These are phyloP conservation scores for Pisolithus thermaeus DNA, from an alignment of 1,284 basidiomycete genomes.

Conservation along the genomic window DNA sequence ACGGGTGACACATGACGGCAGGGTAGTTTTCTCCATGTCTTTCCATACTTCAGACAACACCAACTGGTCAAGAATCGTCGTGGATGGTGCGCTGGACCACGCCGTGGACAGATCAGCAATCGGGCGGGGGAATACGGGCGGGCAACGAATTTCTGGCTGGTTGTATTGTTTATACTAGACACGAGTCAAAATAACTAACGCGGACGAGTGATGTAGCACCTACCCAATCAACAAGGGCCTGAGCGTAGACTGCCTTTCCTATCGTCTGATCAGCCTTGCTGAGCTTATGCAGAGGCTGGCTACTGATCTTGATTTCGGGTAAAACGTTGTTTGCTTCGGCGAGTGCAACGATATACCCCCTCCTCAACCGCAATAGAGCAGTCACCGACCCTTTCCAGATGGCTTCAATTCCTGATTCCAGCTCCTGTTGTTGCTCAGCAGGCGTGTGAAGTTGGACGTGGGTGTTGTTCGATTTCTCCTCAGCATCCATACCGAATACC, in stretches of 20 bases:
- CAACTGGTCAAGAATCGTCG: neutral
- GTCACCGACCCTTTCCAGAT: neutral
- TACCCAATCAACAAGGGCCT: too few relatives aligned
- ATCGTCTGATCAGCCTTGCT: neutral
- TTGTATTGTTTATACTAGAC: neutral
- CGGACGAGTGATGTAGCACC: too few relatives aligned
- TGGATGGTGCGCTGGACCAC: neutral
- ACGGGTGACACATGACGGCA: neutral
- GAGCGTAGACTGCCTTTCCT: neutral
- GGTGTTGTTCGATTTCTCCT: neutral
- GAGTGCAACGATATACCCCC: neutral
- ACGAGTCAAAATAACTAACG: too few relatives aligned
- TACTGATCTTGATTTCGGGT: neutral
- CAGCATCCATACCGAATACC: conserved; percentile 20
- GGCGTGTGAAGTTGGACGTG: neutral
- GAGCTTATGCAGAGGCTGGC: neutral
- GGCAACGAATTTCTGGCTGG: neutral
- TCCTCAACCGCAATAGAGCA: neutral
- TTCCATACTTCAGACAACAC: conserved; percentile 1
- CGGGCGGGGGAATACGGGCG: neutral
- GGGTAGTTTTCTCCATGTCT: neutral
- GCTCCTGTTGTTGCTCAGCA: neutral
- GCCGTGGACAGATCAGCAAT: neutral
- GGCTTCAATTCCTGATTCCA: neutral
- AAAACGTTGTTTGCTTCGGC: neutral